phyloP scores from a whole-genome alignment of 179 eudicot species.

The Kewa caespitosa region DNA sequence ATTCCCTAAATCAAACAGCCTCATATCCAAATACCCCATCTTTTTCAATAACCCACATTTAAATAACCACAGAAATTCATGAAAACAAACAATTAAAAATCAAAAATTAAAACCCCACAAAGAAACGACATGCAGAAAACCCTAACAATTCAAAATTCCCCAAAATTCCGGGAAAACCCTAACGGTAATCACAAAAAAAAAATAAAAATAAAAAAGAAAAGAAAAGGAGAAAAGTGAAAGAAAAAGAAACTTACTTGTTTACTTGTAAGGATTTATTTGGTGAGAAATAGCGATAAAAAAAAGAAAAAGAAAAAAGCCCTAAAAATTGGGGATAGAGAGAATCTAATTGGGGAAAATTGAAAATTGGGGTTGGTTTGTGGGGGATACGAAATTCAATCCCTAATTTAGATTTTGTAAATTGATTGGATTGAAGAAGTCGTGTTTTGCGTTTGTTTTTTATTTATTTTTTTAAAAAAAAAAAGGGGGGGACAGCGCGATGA shows the following conservation, averaged over 20 bases:
- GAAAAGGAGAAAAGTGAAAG: not conserved
- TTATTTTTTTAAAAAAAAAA: no score
- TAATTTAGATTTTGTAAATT: no score
- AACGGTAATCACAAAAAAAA: not conserved
- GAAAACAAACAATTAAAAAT: not conserved
- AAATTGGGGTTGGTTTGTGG: not conserved
- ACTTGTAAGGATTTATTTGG: constrained; percentile 23
- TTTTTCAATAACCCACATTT: no score
- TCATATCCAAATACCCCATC: no score
- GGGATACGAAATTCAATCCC: no score
- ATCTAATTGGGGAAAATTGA: no score
- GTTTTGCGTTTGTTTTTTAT: no score
- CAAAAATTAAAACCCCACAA: not conserved
- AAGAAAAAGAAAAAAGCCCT: constrained; percentile 5
- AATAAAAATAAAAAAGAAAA: not conserved
- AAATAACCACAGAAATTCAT: not conserved
- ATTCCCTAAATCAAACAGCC: no score
- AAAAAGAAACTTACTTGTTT: constrained; percentile 16
- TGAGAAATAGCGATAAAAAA: not conserved
- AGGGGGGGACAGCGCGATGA: no score
- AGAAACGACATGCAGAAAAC: constrained; percentile 36
- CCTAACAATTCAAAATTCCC: constrained; percentile 21
- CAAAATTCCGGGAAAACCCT: constrained; percentile 1
- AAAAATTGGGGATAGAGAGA: constrained; percentile 9
- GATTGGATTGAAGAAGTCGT: no score